Evolutionary conservation across 257 asterid species (phyloP), one percentile per base, ranked within the genome.

Genomic region (Cynanchum wilfordii): DNA sequence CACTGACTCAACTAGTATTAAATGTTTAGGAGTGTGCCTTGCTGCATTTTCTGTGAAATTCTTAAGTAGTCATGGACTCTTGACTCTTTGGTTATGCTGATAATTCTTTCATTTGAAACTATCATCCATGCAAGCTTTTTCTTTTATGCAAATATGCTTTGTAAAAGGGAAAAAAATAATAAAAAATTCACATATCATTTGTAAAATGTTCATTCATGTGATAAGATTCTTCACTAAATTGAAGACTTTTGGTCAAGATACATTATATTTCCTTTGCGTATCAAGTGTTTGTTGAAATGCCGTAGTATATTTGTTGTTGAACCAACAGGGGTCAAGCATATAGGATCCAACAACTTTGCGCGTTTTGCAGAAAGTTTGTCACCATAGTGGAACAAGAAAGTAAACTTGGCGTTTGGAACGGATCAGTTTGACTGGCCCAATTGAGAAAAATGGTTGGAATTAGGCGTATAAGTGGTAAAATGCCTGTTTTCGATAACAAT

Each of bases 21-120:
- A 84, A 84, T 91, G 96, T 86, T 75, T 89, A 78, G 81, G 83
- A 59, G 77, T 85, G 69, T 82, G 91, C 79, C 58, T 85, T 22
- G 65, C 84, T 75, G 96, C 95, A 58, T 87, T 84, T 66, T 72
- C 84, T 57, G 36, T 83, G 63, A 91, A 91, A 84, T 79, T 86
- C 66, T 64, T 85, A 57, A 81, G 77, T 76, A 64, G 78, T 78
- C 83, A 74, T 56, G 80, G 66, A 33, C 76, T 85, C 44, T 58
- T 67, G 17, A 64, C 52, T 49, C 50, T 60, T 25, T 49, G 13
- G 10, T 62, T 50, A 60, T 33, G 70, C 40, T 45, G 1, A 16
- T 45, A 19, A 33, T 63, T 62, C 36, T 63, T 25, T 63, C 49
- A 33, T 30, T 29, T 20, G 66, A 30, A 59, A 13, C 20, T 50